Conservation (phyloP, 768 basidiomycete species). For the Tulasnella sp. region DNA sequence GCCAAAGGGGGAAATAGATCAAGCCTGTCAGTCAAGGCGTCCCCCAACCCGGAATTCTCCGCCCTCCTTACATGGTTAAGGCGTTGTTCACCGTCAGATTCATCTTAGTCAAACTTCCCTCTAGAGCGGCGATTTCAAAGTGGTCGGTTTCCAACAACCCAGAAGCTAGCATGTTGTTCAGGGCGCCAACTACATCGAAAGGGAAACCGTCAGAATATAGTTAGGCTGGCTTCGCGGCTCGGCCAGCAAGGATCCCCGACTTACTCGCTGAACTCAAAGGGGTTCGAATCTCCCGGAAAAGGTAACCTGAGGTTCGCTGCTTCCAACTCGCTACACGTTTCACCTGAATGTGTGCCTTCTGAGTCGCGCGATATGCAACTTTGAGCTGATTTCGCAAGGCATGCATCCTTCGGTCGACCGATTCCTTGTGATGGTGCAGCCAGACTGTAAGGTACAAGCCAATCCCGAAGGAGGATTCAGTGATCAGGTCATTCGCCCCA, state of each 20-base stretch:
- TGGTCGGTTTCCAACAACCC: slow-evolving; percentile 37
- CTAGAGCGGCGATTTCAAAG: slow-evolving; percentile 45
- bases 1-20: neutral
- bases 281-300: slow-evolving; percentile 49
- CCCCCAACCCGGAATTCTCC: neutral
- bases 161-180: slow-evolving; percentile 46
- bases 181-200: slow-evolving; percentile 37
- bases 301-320: slow-evolving; percentile 44
- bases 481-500: too few species aligned
- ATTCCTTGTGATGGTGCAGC: slow-evolving; percentile 61
- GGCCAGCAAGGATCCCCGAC: neutral
- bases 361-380: slow-evolving; percentile 51
- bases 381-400: slow-evolving; percentile 67
- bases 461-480: slow-evolving; percentile 58
- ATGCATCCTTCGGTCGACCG: slow-evolving; percentile 62
- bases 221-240: too few species aligned
- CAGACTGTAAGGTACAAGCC: slow-evolving; percentile 29
- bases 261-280: slow-evolving; percentile 49
- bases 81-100: slow-evolving; percentile 45
- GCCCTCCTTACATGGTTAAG: slow-evolving; percentile 34
- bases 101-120: slow-evolving; percentile 42
- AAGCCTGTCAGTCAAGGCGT: neutral
- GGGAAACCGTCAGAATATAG: slow-evolving; percentile 3
- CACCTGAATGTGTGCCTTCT: slow-evolving; percentile 70
- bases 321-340: slow-evolving; percentile 47